Base-by-base conservation (phyloP, 306 rosid genomes). In the Lathyrus sativus region DNA sequence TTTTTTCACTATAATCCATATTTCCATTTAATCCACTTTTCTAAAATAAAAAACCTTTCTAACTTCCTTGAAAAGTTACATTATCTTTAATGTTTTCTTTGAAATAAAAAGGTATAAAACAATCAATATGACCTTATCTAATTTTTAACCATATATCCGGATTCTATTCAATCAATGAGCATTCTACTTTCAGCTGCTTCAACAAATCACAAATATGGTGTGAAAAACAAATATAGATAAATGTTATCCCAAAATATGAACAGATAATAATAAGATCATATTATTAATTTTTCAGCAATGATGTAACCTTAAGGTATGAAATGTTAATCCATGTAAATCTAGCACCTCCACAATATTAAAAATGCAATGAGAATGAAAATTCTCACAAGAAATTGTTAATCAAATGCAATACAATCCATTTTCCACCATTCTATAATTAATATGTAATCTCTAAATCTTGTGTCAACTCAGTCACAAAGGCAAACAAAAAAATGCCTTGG, bases 401-500 rank as follows among this genome's bases (percentile, higher is more conserved):
- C 2, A 63, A 54, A 68, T 72, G 50, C 82, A 73, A 58, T 24
- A 57, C 82, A 73, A 51, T 24, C 33, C 62, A 65, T 70, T 74
- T 72, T 72, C 67, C 39, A 73, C 35, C 43, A 59, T 51, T 31
- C 75, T 69, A 58, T 43, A 26, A 35, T 35, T 45, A 49, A 12
- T 56, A 57, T 50, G 22, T 29, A 55, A 75, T 10, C 78, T 75
- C 48, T 45, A 71, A 50, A 77, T 33, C 65, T 59, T 51, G 26
- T 18, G 56, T 57, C 75, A 71, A 51, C 50, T 76, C 77, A 80
- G 78, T 79, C 79, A 79, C 76, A 75, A 74, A 79, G 86, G 86
- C 86, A 82, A 76, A 68, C 72, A 76, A 83, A 83, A 78, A 71
- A 37, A 68, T 76, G 87, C 84, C 87, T 60, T 58, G 70, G 78